Conservation (phyloP, 805 yeast species). For the Candida chauliodis region DNA sequence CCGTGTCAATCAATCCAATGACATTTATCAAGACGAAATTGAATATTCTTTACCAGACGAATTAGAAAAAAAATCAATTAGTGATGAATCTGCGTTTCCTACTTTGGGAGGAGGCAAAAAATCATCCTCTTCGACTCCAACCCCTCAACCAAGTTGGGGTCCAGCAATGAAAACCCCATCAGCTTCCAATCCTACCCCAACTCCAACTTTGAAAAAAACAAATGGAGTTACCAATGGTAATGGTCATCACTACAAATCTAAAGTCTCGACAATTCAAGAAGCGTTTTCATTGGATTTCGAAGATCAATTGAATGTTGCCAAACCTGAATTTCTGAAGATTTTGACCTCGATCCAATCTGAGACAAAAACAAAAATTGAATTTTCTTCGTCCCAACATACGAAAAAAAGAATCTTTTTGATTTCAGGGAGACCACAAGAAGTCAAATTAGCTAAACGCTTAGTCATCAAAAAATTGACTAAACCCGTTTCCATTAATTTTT, state of each 20-base stretch:
- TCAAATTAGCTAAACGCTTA: slow-evolving; percentile 68
- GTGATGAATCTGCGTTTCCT: slow-evolving; percentile 61
- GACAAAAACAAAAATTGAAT: slow-evolving; percentile 69
- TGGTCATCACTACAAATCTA: slow-evolving; percentile 25
- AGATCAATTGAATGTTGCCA: slow-evolving; percentile 59
- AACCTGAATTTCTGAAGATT: slow-evolving; percentile 66
- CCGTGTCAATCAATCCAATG: slow-evolving; percentile 21
- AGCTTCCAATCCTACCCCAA: slow-evolving; percentile 13
- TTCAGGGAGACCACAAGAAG: slow-evolving; percentile 67
- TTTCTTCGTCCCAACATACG: slow-evolving; percentile 72
- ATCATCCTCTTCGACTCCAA: slow-evolving; percentile 26
- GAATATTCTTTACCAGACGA: slow-evolving; percentile 10
- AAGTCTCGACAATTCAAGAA: slow-evolving; percentile 65
- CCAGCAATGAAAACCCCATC: slow-evolving; percentile 24
- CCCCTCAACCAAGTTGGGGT: slow-evolving; percentile 38
- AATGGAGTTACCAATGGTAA: slow-evolving; percentile 9
- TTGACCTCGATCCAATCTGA: slow-evolving; percentile 58
- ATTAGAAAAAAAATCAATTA: slow-evolving; percentile 25
- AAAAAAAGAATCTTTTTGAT: slow-evolving; percentile 80
- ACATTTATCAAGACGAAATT: slow-evolving; percentile 4
- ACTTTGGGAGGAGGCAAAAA: slow-evolving; percentile 49
- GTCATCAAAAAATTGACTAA: slow-evolving; percentile 73
- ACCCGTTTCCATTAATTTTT: slow-evolving; percentile 59
- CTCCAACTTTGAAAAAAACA: slow-evolving; percentile 12
- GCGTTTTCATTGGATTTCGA: slow-evolving; percentile 72